Base-by-base conservation (phyloP, 163 green algal species). In the Coccomyxa subellipsoidea region DNA sequence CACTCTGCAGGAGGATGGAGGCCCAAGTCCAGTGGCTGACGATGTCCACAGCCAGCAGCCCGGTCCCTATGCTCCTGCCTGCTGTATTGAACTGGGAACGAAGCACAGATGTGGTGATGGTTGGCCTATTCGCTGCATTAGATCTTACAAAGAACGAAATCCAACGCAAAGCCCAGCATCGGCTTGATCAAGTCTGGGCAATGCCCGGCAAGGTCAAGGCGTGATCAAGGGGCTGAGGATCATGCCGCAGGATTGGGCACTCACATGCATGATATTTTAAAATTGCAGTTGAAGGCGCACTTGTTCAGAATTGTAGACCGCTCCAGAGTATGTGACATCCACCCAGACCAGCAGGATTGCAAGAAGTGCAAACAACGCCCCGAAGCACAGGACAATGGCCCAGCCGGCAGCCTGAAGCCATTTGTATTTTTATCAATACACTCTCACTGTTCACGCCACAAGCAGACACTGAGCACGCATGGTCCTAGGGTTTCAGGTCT, bases 11-110 rank as follows among this genome's bases (percentile, higher is more conserved):
- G 32, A 84, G 29, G 35, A 84, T 84, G 29, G 80, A 84, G 15
- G 80, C 80, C 80, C 80, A 84, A 31, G 80, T 84, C 66, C 66
- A 73, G 66, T 73, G 66, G 27, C 70, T 69, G 4, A 97, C 94
- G 47, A 97, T 95, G 71, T 96, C 94, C 66, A 90, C 93, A 37
- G 93, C 94, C 23, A 94, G 95, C 7, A 98, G 90, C 6, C 88
- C 88, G 27, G 88, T 86, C 75, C 93, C 93, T 31, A 95, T 85
- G 84, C 78, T 90, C 76, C 91, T 85, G 6, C 92, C 91, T 27
- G 94, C 94, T 12, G 92, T 96, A 84, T 96, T 94, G 85, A 97
- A 98, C 78, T 92, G 89, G 88, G 15, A 59, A 7, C 47, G n/a
- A 59, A 12, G 5, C 0, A 59, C 1, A 59, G 21, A 7, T 59